These are phyloP conservation scores for Daedaleopsis sinensis DNA, from an alignment of 768 basidiomycete species.

Conservation along the genomic window DNA sequence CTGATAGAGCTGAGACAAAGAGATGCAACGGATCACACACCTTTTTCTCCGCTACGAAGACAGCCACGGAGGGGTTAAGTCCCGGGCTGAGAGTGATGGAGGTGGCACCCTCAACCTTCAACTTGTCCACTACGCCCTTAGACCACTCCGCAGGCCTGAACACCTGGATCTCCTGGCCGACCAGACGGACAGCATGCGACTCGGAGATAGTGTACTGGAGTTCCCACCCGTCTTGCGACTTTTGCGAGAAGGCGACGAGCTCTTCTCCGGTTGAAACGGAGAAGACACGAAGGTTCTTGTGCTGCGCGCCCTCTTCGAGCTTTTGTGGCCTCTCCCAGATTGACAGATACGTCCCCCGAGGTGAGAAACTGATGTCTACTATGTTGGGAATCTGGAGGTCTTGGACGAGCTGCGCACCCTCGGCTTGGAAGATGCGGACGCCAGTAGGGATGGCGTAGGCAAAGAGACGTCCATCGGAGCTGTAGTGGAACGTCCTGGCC, in stretches of 20 bases:
- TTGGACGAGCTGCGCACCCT: slow-evolving; percentile 70
- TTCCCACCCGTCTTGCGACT: slow-evolving; percentile 90
- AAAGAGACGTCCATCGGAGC: slow-evolving; percentile 83
- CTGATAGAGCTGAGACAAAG: background rate
- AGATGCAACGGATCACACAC: slow-evolving; percentile 37
- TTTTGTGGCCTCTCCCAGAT: slow-evolving; percentile 96
- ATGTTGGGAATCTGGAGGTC: slow-evolving; percentile 77
- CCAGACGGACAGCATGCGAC: slow-evolving; percentile 81
- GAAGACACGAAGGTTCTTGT: slow-evolving; percentile 94
- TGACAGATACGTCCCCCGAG: slow-evolving; percentile 89
- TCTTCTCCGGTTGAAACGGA: slow-evolving; percentile 85
- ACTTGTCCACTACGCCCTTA: slow-evolving; percentile 79
- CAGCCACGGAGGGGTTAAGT: slow-evolving; percentile 83
- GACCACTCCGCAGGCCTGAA: slow-evolving; percentile 80
- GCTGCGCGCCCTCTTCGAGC: slow-evolving; percentile 86
- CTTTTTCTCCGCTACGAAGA: slow-evolving; percentile 95
- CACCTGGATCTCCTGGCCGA: slow-evolving; percentile 81
- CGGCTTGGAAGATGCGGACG: slow-evolving; percentile 76
- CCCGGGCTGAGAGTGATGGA: slow-evolving; percentile 80
- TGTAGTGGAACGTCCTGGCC: slow-evolving; percentile 79
- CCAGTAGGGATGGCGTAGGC: slow-evolving; percentile 83
- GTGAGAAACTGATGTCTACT: slow-evolving; percentile 89
- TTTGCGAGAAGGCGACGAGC: slow-evolving; percentile 85
- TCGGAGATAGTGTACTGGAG: slow-evolving; percentile 91
- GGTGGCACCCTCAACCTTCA: slow-evolving; percentile 83